Evolutionary conservation across 1,284 basidiomycete species (phyloP), one percentile per base, ranked within the genome.

Genomic region (Farysia itapuensis): DNA sequence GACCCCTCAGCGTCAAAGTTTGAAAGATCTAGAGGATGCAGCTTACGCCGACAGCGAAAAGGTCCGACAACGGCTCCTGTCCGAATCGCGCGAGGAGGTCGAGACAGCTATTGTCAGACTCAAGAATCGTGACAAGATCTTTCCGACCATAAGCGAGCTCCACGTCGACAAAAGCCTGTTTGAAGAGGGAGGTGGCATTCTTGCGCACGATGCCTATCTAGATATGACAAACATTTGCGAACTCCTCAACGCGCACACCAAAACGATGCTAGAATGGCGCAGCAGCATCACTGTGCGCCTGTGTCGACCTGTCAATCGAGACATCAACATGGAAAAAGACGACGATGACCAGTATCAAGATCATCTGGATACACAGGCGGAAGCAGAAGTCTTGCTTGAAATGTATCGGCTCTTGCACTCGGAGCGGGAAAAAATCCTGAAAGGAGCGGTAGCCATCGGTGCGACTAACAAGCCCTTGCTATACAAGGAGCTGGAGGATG

Each of bases 321-420:
- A 72, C 14, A 61, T 74, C 25, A 56, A 54, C 35, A 50, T 57
- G 16, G 67, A 67, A 34, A 56, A 65, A 7, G 70, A 70, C 13
- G 61, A 64, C 24, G 73, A 74, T 39, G 73, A 75, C 37, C 64
- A 72, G 30, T 75, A 74, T 30, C 61, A 67, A 16, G 71, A 75
- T 20, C 67, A 72, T 18, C 50, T 75, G 4, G 73, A 75, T 26
- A 65, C 67, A 5, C 73, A 75, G 36, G 63, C 57, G 25, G 69
- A 74, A 39, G 72, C 68, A 0, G 73, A 75, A 40, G 64, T 59
- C 18, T 37, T 74, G 14, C 51, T 73, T 12, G 71, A 74, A 34
- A 74, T 74, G 71, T 74, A 74, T 37, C 58, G 67, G 2, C 64
- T 63, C 8, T 43, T 75, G 25, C 28, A 74, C 5, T 57, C 66